phyloP scores from a whole-genome alignment of 2,329 filamentous ascomycete genomes.

The Colletotrichum liaoningense region DNA sequence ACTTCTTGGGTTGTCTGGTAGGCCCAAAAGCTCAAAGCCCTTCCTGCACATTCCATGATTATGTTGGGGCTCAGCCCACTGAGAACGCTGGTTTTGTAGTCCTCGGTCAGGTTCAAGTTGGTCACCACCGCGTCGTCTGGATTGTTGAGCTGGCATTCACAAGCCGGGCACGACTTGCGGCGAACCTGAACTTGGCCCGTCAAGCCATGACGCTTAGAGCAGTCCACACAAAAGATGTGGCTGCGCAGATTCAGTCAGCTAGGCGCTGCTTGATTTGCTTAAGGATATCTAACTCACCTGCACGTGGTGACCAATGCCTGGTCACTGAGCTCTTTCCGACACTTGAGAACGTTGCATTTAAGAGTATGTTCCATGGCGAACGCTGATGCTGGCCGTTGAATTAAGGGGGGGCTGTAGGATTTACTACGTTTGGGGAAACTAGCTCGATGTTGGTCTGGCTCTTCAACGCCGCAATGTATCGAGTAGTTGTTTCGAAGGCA shows the following conservation, averaged over 20 bases:
- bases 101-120: conserved; percentile 82
- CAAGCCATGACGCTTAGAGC: conserved; percentile 75
- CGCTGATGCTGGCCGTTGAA: not conserved
- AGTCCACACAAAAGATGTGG: conserved; percentile 87
- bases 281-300: conserved; percentile 63
- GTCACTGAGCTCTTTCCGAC: conserved; percentile 75
- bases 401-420: not conserved
- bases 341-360: conserved; percentile 84
- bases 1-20: conserved; percentile 90
- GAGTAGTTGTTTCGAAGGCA: not conserved
- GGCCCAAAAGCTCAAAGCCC: conserved; percentile 85
- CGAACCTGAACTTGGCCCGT: conserved; percentile 62
- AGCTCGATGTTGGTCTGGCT: not conserved
- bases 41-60: conserved; percentile 88
- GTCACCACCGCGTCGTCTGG: conserved; percentile 81
- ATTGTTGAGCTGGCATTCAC: conserved; percentile 73
- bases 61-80: conserved; percentile 83
- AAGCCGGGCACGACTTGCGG: conserved; percentile 78
- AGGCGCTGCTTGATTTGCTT: not conserved
- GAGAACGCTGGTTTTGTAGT: conserved; percentile 89
- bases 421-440: not conserved
- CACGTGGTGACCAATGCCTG: conserved; percentile 89
- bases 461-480: too few species aligned
- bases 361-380: conserved; percentile 77
- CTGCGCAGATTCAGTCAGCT: conserved; percentile 14